Conservation (phyloP, 371 early-diverging fungal genomes). For the Lichtheimia corymbifera region DNA sequence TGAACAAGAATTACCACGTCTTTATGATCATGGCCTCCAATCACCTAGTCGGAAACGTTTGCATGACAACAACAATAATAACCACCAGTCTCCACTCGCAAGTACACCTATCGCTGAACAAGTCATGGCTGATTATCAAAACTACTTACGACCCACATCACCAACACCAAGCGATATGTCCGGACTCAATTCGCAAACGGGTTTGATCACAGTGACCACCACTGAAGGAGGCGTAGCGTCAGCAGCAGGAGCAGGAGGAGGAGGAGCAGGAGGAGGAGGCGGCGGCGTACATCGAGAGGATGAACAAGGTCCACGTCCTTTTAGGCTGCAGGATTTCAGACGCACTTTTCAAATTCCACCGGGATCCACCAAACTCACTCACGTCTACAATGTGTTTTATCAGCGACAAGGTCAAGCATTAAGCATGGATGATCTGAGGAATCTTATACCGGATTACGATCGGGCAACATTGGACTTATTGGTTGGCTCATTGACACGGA, state of each 20-base stretch:
- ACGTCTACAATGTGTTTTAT: conserved; percentile 30
- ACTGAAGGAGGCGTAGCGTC: background rate
- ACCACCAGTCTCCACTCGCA: background rate
- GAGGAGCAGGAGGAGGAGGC: background rate
- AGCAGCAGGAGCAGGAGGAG: background rate
- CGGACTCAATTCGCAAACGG: background rate
- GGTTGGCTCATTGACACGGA: conserved; percentile 25
- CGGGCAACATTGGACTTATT: conserved; percentile 11
- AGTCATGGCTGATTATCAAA: conserved; percentile 1
- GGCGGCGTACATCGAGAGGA: background rate
- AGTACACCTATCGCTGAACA: background rate
- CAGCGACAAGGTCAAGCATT: conserved; percentile 25
- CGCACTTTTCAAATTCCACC: conserved; percentile 35
- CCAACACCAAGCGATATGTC: background rate
- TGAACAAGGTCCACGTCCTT: conserved; percentile 28
- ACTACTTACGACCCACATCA: background rate
- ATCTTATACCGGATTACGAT: conserved; percentile 10
- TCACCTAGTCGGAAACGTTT: background rate
- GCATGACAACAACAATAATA: background rate
- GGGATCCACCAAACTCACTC: conserved; percentile 32
- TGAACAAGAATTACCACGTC: background rate
- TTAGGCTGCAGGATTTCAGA: conserved; percentile 35
- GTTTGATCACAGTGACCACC: background rate
- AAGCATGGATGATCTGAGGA: conserved; percentile 17
- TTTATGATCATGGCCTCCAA: background rate